A percentile compares a stretch with the other conserved stretches of the same genome.
These are phyloP conservation scores for Syzygium syzygioides DNA, from an alignment of 441 rosid species.

Conservation along the genomic window DNA sequence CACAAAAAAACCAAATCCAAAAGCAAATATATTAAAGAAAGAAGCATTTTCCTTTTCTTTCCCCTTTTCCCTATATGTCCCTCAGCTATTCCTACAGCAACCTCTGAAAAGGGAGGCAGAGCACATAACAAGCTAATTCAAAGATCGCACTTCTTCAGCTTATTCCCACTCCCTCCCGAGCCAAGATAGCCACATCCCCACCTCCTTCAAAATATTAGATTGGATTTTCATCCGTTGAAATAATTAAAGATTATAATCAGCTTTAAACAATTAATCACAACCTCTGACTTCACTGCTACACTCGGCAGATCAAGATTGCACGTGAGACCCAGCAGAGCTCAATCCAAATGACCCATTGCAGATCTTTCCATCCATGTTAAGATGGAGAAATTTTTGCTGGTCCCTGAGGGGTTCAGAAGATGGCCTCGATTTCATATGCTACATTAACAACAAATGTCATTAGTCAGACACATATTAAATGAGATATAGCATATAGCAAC, in stretches of 20 bases:
- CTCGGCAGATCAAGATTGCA: background rate
- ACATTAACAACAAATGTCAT: background rate
- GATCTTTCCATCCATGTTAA: conserved; percentile 6
- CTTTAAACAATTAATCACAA: background rate
- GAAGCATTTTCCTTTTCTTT: background rate
- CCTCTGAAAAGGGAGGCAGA: background rate
- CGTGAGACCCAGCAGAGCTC: conserved; percentile 2
- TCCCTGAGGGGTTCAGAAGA: background rate
- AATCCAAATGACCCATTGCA: conserved; percentile 1
- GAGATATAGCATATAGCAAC: background rate
- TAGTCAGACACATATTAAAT: background rate
- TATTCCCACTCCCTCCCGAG: background rate
- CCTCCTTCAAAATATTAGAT: background rate
- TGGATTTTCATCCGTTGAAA: background rate
- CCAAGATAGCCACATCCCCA: background rate
- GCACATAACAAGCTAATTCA: background rate
- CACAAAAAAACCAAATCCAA: background rate
- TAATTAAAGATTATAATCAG: background rate
- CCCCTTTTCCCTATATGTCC: background rate
- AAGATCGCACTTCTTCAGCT: background rate
- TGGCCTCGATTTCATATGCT: conserved; percentile 18
- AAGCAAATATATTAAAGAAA: background rate
- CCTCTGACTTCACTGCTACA: background rate
- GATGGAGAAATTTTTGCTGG: background rate
- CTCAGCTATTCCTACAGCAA: background rate